These are phyloP conservation scores for Pythium inflatum DNA, from an alignment of 352 stramenopile genomes.

Conservation along the genomic window DNA sequence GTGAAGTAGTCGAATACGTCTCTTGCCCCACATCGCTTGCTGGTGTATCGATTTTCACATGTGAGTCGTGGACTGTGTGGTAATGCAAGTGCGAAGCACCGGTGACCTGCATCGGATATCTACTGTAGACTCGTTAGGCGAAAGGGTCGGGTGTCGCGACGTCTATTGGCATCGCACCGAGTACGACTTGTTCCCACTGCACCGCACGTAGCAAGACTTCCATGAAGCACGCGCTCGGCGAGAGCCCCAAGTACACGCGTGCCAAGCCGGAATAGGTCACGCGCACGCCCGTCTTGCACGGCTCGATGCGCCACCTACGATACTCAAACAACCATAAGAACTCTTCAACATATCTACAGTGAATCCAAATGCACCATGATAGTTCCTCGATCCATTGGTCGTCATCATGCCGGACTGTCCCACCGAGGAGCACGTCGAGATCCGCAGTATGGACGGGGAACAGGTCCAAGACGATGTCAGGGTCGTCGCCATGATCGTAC, in stretches of 20 bases:
- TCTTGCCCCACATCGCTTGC: too few species aligned
- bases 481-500: background rate
- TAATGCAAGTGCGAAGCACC: too few species aligned
- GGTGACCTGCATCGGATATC: too few species aligned
- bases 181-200: slow-evolving; percentile 24
- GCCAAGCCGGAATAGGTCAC: slow-evolving; percentile 16
- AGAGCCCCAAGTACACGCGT: slow-evolving; percentile 12
- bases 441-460: too few species aligned
- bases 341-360: too few species aligned
- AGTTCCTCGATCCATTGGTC: slow-evolving; percentile 26
- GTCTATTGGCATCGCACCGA: slow-evolving; percentile 7
- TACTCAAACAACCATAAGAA: background rate
- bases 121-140: too few species aligned
- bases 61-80: too few species aligned
- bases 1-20: too few species aligned
- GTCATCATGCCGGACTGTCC: background rate
- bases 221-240: slow-evolving; percentile 13
- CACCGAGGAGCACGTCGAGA: too few species aligned
- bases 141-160: background rate
- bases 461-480: too few species aligned
- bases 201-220: slow-evolving; percentile 19
- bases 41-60: too few species aligned
- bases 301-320: slow-evolving; percentile 22
- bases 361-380: slow-evolving; percentile 21
- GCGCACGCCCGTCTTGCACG: background rate